Evolutionary conservation across 2,329 filamentous ascomycete genomes (phyloP), one percentile per base, ranked within the genome.

Genomic region (Sporothrix pseudoabietina): DNA sequence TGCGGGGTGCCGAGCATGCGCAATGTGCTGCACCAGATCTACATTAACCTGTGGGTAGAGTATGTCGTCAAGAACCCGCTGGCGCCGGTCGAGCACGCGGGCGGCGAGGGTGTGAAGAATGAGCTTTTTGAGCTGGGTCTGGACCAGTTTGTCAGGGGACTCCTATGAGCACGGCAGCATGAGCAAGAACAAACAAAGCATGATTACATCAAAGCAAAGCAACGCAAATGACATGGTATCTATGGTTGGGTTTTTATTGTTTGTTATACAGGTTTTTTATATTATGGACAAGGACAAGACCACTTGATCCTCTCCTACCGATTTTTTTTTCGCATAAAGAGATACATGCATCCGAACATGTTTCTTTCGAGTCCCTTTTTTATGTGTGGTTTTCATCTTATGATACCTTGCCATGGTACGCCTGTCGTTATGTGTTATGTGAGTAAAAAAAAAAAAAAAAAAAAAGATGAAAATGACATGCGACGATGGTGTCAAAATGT

Each of bases 41-140:
- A 98, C 82, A 97, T 98, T 74, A 98, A 97, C 81, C 88, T 98
- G 32, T 99, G 96, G 84, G 95, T 99, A 22, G 96, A 99, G 84
- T 99, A 96, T 79, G 92, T 94, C 82, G 89, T 92, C 77, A 92
- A 92, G 82, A 92, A 92, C 77, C 90, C 90, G 1, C 81, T 92
- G 52, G 85, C 90, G 4, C 90, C 90, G 1, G 88, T 91, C 68
- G 90, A 92, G 80, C 90, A 92, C 81, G 88, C 88, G 77, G 87
- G 88, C 54, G 90, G 90, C 72, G 87, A 87, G 35, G 90, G 90
- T n/a, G 90, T 92, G 74, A 88, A 86, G 77, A 92, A 92, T 78
- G 90, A 92, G 81, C 83, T 92, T 76, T 92, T 92, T 77, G 90
- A 92, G 80, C 82, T 92, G 75, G 90, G 89, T 0, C 81, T 97